Evolutionary conservation across 2,329 filamentous ascomycete genomes (phyloP).

Genomic region (Plectosphaerella cucumerina): DNA sequence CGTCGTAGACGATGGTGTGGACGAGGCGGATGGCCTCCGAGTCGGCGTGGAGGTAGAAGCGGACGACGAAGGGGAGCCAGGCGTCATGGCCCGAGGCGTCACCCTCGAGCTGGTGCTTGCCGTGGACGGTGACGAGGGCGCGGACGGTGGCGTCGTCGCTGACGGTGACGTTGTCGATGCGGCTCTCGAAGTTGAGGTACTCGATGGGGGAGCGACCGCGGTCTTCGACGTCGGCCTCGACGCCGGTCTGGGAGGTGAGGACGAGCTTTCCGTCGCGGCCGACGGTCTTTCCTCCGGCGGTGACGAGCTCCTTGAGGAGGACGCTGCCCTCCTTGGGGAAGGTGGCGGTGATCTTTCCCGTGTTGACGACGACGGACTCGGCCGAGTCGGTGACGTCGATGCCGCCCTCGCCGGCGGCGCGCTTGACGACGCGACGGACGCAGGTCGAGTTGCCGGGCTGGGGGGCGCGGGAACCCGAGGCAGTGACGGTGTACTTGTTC

Average conservation of each 20-base stretch:
- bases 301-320: constrained; percentile 34
- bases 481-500: constrained; percentile 34
- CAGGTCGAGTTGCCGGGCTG: constrained; percentile 15
- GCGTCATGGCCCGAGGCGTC: constrained; percentile 28
- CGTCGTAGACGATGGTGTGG: constrained; percentile 54
- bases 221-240: constrained; percentile 35
- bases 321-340: constrained; percentile 38
- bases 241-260: constrained; percentile 45
- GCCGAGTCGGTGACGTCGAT: constrained; percentile 16
- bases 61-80: constrained; percentile 51
- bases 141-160: constrained; percentile 35
- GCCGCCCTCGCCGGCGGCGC: constrained; percentile 20
- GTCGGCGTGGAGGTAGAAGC: constrained; percentile 56
- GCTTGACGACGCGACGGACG: constrained; percentile 17
- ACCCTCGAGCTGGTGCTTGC: constrained; percentile 27
- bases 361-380: constrained; percentile 33
- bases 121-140: constrained; percentile 41
- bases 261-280: constrained; percentile 46
- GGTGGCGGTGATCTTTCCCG: constrained; percentile 35
- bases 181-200: constrained; percentile 43
- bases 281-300: constrained; percentile 34
- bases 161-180: constrained; percentile 45
- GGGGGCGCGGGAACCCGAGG: constrained; percentile 3
- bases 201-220: constrained; percentile 28
- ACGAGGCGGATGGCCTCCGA: constrained; percentile 51